Conservation (phyloP, 2,329 filamentous ascomycete species). For the Fusarium chaquense region DNA sequence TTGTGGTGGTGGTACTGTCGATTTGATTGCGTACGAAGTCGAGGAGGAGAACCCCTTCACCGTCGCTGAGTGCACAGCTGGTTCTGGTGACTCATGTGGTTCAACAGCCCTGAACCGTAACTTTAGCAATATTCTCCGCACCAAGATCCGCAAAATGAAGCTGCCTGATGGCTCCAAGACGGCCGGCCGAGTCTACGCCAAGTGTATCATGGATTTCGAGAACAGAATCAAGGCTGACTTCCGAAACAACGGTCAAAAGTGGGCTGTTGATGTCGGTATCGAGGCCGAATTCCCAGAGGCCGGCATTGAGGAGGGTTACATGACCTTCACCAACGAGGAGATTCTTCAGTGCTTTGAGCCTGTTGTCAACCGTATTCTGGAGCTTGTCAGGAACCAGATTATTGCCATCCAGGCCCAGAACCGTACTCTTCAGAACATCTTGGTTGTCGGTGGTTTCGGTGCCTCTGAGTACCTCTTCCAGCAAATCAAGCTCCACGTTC, state of each 20-base stretch:
- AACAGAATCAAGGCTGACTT: slow-evolving; percentile 99
- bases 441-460: slow-evolving; percentile 98
- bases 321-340: slow-evolving; percentile 99
- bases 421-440: slow-evolving; percentile 90
- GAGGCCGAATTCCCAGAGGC: slow-evolving; percentile 98
- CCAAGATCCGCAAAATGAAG: slow-evolving; percentile 99
- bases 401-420: slow-evolving; percentile 99
- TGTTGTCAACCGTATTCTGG: slow-evolving; percentile 95
- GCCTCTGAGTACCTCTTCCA: slow-evolving; percentile 99
- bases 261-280: slow-evolving; percentile 98
- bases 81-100: slow-evolving; percentile 96
- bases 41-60: slow-evolving; percentile 98
- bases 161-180: slow-evolving; percentile 96
- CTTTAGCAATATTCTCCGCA: slow-evolving; percentile 96
- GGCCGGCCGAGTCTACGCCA: slow-evolving; percentile 97
- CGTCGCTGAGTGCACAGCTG: slow-evolving; percentile 95
- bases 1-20: slow-evolving; percentile 97
- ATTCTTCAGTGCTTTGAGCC: slow-evolving; percentile 99
- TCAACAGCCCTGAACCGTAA: slow-evolving; percentile 98
- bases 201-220: slow-evolving; percentile 99
- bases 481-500: slow-evolving; percentile 98
- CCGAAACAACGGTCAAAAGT: slow-evolving; percentile 98
- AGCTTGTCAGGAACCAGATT: slow-evolving; percentile 97
- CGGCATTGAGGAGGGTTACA: slow-evolving; percentile 98
- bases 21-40: slow-evolving; percentile 98